Conservation (phyloP, 2,329 filamentous ascomycete species). For the Mycosphaerella sp. region DNA sequence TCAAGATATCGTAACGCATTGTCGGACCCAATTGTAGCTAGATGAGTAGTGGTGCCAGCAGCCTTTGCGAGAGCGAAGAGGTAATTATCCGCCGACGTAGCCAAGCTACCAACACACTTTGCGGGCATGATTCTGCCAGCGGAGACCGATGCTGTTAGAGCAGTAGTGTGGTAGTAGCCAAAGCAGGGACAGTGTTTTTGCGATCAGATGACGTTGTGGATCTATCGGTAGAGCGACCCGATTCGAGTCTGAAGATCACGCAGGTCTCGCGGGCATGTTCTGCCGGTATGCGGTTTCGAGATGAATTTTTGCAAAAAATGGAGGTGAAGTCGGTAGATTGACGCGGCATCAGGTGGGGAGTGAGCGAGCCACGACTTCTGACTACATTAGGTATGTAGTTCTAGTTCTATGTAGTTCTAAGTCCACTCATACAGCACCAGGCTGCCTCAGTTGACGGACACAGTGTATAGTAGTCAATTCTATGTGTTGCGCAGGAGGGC, state of each 20-base stretch:
- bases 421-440: no score
- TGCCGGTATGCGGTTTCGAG: neutral
- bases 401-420: no score
- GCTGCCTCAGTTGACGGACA: no score
- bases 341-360: neutral
- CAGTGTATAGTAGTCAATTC: neutral
- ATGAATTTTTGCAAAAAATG: neutral
- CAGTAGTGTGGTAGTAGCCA: neutral
- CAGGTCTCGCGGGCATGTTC: neutral
- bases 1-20: slow-evolving; percentile 63
- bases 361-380: neutral
- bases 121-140: slow-evolving; percentile 4
- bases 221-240: neutral
- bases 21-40: slow-evolving; percentile 64
- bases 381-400: no score
- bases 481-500: neutral
- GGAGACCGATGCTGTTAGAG: neutral
- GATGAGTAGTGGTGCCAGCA: slow-evolving; percentile 26
- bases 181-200: neutral
- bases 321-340: neutral
- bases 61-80: slow-evolving; percentile 51
- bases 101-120: slow-evolving; percentile 7
- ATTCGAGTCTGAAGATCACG: neutral
- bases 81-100: slow-evolving; percentile 37
- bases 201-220: neutral